phyloP scores from a whole-genome alignment of 805 yeast species.

The Scheffersomyces lignosus region DNA sequence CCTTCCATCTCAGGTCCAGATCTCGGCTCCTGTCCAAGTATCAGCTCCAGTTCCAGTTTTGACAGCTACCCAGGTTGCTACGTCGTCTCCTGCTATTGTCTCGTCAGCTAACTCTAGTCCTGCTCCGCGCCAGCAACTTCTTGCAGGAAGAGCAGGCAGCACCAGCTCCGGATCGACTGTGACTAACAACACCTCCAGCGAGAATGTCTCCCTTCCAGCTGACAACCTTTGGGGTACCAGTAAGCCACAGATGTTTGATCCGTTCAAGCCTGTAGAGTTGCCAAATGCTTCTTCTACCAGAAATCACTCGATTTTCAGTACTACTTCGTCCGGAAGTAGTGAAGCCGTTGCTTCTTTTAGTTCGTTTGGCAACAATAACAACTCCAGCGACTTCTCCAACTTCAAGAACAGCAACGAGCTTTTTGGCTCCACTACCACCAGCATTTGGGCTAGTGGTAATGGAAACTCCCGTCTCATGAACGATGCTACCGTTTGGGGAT shows the following conservation, averaged over 20 bases:
- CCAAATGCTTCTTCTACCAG: constrained; percentile 4
- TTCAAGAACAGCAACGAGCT: neutral
- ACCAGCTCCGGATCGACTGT: constrained; percentile 7
- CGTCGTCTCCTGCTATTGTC: neutral
- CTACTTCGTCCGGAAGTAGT: neutral
- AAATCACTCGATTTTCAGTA: neutral
- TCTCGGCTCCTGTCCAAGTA: neutral
- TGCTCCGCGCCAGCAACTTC: too few relatives aligned
- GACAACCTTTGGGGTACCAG: neutral
- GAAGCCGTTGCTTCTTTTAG: too few relatives aligned
- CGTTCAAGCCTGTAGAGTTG: constrained; percentile 23
- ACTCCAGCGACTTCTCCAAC: neutral
- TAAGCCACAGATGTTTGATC: constrained; percentile 23
- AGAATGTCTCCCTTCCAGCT: neutral
- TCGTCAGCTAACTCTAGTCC: too few relatives aligned
- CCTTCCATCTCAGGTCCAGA: neutral
- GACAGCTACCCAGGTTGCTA: neutral
- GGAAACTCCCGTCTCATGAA: constrained; percentile 8
- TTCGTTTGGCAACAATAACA: neutral
- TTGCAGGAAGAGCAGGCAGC: constrained; percentile 3
- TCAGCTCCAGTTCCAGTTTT: neutral
- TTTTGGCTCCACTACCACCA: neutral
- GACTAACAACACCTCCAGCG: constrained; percentile 5
- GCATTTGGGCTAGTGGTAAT: constrained; percentile 3
- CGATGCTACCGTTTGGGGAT: constrained; percentile 36